A percentile compares a stretch with the other conserved stretches of the same genome.
Conservation (phyloP, 352 stramenopile species). For the Globisporangium nagaii region DNA sequence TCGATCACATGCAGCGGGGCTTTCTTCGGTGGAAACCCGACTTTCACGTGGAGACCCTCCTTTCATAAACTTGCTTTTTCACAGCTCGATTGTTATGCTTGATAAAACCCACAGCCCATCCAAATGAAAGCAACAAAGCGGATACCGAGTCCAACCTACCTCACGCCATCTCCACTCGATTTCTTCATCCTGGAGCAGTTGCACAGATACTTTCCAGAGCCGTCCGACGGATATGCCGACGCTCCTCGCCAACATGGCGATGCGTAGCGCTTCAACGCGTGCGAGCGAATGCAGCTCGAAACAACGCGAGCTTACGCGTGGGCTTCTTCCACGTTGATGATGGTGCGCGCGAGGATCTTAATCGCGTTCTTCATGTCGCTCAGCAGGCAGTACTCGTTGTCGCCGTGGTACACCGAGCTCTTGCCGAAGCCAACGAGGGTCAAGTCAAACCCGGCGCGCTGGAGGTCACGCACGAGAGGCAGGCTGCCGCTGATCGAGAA, state of each 20-base stretch:
- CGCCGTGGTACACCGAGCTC: conserved; percentile 86
- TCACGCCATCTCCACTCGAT: too few relatives aligned
- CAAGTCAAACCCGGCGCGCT: conserved; percentile 69
- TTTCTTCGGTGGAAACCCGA: background rate
- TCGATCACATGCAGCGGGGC: too few relatives aligned
- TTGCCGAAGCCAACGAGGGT: conserved; percentile 76
- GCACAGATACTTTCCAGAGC: background rate
- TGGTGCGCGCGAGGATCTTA: conserved; percentile 81
- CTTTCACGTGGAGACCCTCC: background rate
- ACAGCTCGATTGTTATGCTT: background rate
- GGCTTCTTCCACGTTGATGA: conserved; percentile 61
- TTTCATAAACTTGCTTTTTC: background rate
- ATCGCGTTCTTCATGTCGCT: conserved; percentile 84
- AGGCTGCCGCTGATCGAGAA: conserved; percentile 90
- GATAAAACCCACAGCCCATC: background rate
- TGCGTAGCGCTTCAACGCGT: background rate
- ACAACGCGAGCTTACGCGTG: conserved; percentile 9
- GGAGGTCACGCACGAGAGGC: conserved; percentile 71
- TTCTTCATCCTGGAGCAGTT: too few relatives aligned
- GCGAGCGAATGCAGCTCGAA: background rate
- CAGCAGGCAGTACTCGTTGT: conserved; percentile 90
- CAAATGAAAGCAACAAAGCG: background rate
- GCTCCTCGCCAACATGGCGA: background rate
- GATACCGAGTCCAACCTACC: too few relatives aligned
- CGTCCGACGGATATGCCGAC: background rate